Percentiles rank a stretch among this genome's conserved stretches.
Conservation (phyloP, 192 early-diverging fungal genomes). For the Pilobolus umbonatus region DNA sequence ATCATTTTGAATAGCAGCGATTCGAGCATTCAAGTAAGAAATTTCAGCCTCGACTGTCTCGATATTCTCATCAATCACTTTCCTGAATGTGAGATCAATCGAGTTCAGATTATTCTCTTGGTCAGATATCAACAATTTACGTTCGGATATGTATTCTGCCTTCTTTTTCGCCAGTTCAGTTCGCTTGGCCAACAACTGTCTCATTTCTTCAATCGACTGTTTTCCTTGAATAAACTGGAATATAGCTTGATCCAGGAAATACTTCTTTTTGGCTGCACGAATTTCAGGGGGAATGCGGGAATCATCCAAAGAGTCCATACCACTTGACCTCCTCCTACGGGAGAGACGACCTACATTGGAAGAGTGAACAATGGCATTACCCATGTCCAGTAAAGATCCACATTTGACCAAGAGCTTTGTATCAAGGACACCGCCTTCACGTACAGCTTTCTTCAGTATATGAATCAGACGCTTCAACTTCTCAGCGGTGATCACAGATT, state of each 20-base stretch:
- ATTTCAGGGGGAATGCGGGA: conserved; percentile 10
- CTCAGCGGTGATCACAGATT: conserved; percentile 34
- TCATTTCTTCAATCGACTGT: conserved; percentile 45
- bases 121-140: conserved; percentile 35
- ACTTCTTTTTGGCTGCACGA: conserved; percentile 42
- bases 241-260: conserved; percentile 43
- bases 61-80: conserved; percentile 51
- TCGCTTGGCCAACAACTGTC: conserved; percentile 38
- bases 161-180: conserved; percentile 39
- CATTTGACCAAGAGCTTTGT: conserved; percentile 23
- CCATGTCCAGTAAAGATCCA: conserved; percentile 17
- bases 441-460: conserved; percentile 41
- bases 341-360: conserved; percentile 10
- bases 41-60: conserved; percentile 49
- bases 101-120: conserved; percentile 2
- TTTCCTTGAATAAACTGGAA: conserved; percentile 47
- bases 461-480: conserved; percentile 41
- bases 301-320: not conserved
- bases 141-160: conserved; percentile 40
- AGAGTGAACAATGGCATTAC: conserved; percentile 19
- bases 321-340: not conserved
- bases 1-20: conserved; percentile 45
- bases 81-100: conserved; percentile 22
- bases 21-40: conserved; percentile 43
- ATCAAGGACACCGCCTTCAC: conserved; percentile 26